A percentile compares a stretch with the other conserved stretches of the same genome.
These are phyloP conservation scores for Penicillium sp. DNA, from an alignment of 2,329 filamentous ascomycete species.

Conservation along the genomic window DNA sequence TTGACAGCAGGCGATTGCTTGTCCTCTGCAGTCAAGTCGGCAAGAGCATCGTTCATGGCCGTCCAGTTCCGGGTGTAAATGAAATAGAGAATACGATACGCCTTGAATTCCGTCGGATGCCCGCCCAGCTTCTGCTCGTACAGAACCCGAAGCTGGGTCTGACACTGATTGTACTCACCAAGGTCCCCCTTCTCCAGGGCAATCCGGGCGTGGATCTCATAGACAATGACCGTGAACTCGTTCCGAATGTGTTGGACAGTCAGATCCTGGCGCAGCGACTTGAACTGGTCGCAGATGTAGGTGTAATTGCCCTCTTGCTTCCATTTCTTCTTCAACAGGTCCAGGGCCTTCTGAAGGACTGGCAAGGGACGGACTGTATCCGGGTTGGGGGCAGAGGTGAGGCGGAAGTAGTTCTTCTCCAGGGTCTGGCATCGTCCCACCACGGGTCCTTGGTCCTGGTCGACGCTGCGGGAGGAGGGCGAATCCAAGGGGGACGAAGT, in stretches of 20 bases:
- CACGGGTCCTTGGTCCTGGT: constrained; percentile 64
- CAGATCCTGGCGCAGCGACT: constrained; percentile 95
- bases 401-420: constrained; percentile 92
- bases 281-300: constrained; percentile 99
- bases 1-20: constrained; percentile 82
- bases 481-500: constrained; percentile 50
- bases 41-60: constrained; percentile 96
- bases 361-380: constrained; percentile 82
- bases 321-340: constrained; percentile 93
- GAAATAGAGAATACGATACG: constrained; percentile 99
- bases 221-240: constrained; percentile 93
- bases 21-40: constrained; percentile 98
- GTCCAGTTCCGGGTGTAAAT: constrained; percentile 98
- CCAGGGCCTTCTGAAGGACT: constrained; percentile 80
- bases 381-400: constrained; percentile 86
- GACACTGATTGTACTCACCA: constrained; percentile 99
- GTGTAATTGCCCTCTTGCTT: constrained; percentile 88
- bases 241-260: constrained; percentile 97
- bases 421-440: constrained; percentile 80
- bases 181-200: constrained; percentile 97
- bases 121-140: constrained; percentile 87
- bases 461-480: constrained; percentile 48
- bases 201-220: constrained; percentile 96
- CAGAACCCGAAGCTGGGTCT: constrained; percentile 91
- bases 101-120: constrained; percentile 93